Base-by-base conservation (phyloP, 2,329 filamentous ascomycete species). In the Verticillium isaacii region DNA sequence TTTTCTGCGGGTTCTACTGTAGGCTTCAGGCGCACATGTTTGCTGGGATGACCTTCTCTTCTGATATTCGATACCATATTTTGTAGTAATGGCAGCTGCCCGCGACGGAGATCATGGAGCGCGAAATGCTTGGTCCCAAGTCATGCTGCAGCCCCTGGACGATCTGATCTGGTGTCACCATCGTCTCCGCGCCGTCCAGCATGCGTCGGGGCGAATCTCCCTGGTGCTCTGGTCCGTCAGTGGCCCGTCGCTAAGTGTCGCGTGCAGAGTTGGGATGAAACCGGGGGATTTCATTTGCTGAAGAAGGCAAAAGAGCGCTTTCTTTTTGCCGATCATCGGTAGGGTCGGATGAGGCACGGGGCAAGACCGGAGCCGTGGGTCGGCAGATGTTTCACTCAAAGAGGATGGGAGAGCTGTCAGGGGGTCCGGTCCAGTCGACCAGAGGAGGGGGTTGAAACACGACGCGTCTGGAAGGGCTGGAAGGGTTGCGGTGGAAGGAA, bases 231-330 rank as follows among this genome's bases (percentile, higher is more conserved):
- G 45, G 45, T 23, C 45, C 45, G n/a, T 52, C 45, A 25, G 45
- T 52, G 45, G 45, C 45, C 45, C 45, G 45, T 52, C 45, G 9
- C 8, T 29, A 19, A 14, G 45, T 52, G 36, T 59, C 54, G 56
- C 58, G 60, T 58, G 65, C 45, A 1, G 56, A 63, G 9, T 60
- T 66, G 58, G 62, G 62, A 32, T 62, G 64, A 54, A 58, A 58
- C 57, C 39, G 45, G 45, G 45, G 45, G 11, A 52, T 19, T 52
- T 25, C n/a, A 52, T 52, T 23, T 52, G 45, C 45, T 52, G 45
- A 52, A 52, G 45, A 52, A 52, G 45, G 45, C n/a, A 52, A 25
- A 52, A 23, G 9, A 52, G 45, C n/a, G 45, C n/a, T 52, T 52
- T 19, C 45, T 52, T 52, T 52, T 29, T 52, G 45, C 45, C 45